These are phyloP conservation scores for Aspergillus sclerotioniger DNA, from an alignment of 495 filamentous ascomycete genomes.

Conservation along the genomic window DNA sequence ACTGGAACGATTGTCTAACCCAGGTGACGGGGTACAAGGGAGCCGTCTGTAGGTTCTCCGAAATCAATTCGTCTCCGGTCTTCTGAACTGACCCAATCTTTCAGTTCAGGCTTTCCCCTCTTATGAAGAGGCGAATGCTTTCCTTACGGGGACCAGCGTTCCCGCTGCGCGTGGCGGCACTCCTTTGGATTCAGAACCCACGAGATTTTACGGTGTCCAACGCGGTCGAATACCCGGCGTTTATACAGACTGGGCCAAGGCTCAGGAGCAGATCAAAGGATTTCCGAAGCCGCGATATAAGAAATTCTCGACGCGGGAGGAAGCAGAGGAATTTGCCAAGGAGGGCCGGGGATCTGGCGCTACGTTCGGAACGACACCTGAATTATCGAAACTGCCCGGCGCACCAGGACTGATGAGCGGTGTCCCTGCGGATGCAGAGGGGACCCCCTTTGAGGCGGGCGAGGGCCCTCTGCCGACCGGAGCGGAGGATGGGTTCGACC, in stretches of 20 bases:
- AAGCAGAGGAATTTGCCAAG: slow-evolving; percentile 73
- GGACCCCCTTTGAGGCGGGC: slow-evolving; percentile 51
- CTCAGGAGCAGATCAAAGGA: slow-evolving; percentile 72
- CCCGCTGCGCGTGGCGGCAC: slow-evolving; percentile 22
- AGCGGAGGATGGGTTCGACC: slow-evolving; percentile 63
- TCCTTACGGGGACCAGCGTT: slow-evolving; percentile 60
- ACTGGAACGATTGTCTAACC: slow-evolving; percentile 75
- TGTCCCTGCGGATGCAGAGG: slow-evolving; percentile 34
- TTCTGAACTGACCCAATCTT: slow-evolving; percentile 14
- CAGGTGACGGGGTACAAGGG: slow-evolving; percentile 86
- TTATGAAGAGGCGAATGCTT: slow-evolving; percentile 73
- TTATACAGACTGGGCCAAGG: slow-evolving; percentile 82
- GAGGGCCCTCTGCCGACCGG: slow-evolving; percentile 53
- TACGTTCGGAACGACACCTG: slow-evolving; percentile 24
- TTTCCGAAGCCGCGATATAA: slow-evolving; percentile 77
- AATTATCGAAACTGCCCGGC: slow-evolving; percentile 19
- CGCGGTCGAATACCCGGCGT: slow-evolving; percentile 79
- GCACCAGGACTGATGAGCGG: slow-evolving; percentile 32
- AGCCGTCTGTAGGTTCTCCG: slow-evolving; percentile 64
- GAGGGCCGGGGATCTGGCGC: slow-evolving; percentile 34
- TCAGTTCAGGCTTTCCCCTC: slow-evolving; percentile 83
- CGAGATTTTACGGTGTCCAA: slow-evolving; percentile 79
- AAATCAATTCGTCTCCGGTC: not conserved
- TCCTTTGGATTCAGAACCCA: slow-evolving; percentile 26
- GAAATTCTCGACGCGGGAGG: slow-evolving; percentile 71